A percentile compares a stretch with the other conserved stretches of the same genome.
Conservation (phyloP, 306 rosid species). For the Rosa persica region DNA sequence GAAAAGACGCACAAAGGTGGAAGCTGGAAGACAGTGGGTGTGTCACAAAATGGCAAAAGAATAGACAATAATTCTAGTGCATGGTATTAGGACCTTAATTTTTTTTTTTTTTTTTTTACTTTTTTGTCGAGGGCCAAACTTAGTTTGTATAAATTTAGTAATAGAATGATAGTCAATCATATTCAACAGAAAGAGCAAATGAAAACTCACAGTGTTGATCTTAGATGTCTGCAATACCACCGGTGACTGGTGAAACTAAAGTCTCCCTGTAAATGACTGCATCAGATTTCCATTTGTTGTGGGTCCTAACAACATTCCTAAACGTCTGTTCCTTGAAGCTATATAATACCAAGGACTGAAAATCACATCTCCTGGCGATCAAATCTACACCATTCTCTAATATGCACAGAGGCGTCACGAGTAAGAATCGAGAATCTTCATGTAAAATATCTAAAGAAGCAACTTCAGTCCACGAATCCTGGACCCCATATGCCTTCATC, state of each 20-base stretch:
- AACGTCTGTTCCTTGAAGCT: not conserved
- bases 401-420: not conserved
- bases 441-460: too few species aligned
- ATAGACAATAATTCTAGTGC: too few species aligned
- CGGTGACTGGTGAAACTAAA: not conserved
- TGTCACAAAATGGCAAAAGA: too few species aligned
- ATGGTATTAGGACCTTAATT: too few species aligned
- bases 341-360: not conserved
- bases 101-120: too few species aligned
- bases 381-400: not conserved
- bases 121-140: too few species aligned
- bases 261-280: not conserved
- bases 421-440: not conserved
- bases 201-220: too few species aligned
- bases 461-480: not conserved
- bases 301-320: not conserved
- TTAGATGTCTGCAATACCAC: not conserved
- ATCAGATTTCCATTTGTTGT: not conserved
- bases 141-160: too few species aligned
- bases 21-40: too few species aligned
- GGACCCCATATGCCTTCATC: not conserved
- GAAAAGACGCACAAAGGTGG: too few species aligned
- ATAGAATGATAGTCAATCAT: too few species aligned
- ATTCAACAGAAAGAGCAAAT: too few species aligned
- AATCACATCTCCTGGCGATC: not conserved